These are phyloP conservation scores for Lactarius evosmus DNA, from an alignment of 768 basidiomycete species.

Conservation along the genomic window DNA sequence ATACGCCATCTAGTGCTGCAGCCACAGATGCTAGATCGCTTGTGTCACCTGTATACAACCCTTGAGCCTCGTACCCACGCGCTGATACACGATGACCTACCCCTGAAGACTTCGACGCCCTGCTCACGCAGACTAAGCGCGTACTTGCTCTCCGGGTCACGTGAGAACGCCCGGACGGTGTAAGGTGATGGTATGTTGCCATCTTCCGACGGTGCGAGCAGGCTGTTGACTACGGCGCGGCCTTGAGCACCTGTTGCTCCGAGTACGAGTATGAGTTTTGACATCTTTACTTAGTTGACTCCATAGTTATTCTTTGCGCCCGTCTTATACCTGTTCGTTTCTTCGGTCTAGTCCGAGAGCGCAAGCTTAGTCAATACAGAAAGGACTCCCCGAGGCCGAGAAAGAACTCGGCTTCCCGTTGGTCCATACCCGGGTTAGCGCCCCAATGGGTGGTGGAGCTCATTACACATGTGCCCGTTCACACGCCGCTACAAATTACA, in stretches of 20 bases:
- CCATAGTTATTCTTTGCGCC: not conserved
- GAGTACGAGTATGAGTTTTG: slow-evolving; percentile 42
- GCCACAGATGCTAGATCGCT: slow-evolving; percentile 31
- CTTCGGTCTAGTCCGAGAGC: slow-evolving; percentile 1
- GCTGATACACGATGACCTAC: slow-evolving; percentile 22
- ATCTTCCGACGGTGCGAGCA: slow-evolving; percentile 36
- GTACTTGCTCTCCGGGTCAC: slow-evolving; percentile 35
- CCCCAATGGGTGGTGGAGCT: too few relatives aligned
- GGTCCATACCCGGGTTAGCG: not conserved
- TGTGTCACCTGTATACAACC: slow-evolving; percentile 11
- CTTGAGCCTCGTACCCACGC: not conserved
- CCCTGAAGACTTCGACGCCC: slow-evolving; percentile 39
- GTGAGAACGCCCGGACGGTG: slow-evolving; percentile 40
- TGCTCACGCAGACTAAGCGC: slow-evolving; percentile 37
- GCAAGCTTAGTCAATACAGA: not conserved
- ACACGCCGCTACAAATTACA: not conserved
- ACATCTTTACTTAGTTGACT: not conserved
- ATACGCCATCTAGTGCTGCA: slow-evolving; percentile 35
- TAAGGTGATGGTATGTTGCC: slow-evolving; percentile 43
- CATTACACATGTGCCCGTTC: not conserved
- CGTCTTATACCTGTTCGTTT: slow-evolving; percentile 1
- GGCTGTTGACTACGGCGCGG: slow-evolving; percentile 37
- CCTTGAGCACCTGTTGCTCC: slow-evolving; percentile 47
- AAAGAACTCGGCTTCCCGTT: too few relatives aligned
- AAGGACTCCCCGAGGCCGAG: not conserved